These are phyloP conservation scores for Dictyostelium capitatum DNA, from an alignment of 78 protist species.

Conservation along the genomic window DNA sequence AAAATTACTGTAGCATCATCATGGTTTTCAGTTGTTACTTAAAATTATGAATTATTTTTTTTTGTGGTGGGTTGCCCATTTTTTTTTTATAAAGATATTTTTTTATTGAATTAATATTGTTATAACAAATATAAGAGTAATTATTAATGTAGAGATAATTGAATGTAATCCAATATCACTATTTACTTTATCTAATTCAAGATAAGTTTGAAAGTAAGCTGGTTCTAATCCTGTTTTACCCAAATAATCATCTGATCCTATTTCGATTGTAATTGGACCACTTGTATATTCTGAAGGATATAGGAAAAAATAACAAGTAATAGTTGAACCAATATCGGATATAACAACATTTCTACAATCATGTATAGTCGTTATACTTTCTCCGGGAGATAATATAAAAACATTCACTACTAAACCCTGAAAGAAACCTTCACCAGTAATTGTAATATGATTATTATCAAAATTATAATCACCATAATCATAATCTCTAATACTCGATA, in stretches of 20 bases:
- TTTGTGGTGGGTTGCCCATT: too few relatives aligned
- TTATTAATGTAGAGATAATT: not conserved
- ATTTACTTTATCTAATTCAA: too few relatives aligned
- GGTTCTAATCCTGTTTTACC: too few relatives aligned
- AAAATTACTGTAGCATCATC: too few relatives aligned
- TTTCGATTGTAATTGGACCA: not conserved
- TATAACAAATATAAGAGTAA: not conserved
- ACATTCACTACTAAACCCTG: not conserved
- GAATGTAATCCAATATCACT: not conserved
- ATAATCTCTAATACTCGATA: not conserved
- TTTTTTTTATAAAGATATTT: too few relatives aligned
- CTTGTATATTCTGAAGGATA: not conserved
- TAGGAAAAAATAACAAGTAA: not conserved
- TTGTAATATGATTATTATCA: not conserved
- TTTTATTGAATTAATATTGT: slow-evolving; percentile 11
- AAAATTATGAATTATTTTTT: too few relatives aligned
- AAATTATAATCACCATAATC: too few relatives aligned
- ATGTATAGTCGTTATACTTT: not conserved
- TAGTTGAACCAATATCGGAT: too few relatives aligned
- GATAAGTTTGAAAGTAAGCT: not conserved
- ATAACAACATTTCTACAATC: too few relatives aligned
- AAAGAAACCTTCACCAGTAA: not conserved
- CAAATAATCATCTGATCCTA: too few relatives aligned
- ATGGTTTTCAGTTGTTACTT: too few relatives aligned
- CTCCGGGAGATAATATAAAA: not conserved